Evolutionary conservation across 371 early-diverging fungal genomes (phyloP).

Genomic region (Lichtheimia corymbifera): DNA sequence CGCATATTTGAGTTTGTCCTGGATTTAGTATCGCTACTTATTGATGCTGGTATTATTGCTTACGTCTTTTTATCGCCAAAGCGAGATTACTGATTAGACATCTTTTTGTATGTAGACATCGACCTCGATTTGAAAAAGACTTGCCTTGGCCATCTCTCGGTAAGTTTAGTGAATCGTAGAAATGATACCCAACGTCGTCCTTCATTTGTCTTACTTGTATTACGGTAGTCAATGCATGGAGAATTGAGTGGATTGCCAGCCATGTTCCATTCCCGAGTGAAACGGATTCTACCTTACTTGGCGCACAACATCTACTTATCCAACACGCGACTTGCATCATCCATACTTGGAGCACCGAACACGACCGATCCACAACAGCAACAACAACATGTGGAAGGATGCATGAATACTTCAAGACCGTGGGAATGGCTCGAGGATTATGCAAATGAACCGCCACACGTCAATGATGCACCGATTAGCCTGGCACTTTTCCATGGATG

Average conservation of each 20-base stretch:
- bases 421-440: constrained; percentile 72
- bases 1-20: constrained; percentile 62
- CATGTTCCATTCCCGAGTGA: constrained; percentile 57
- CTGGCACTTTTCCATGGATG: constrained; percentile 38
- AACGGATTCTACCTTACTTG: constrained; percentile 60
- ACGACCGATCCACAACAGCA: constrained; percentile 39
- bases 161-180: constrained; percentile 14
- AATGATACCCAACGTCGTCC: background rate
- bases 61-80: too few species aligned
- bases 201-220: background rate
- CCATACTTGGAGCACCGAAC: constrained; percentile 10
- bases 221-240: constrained; percentile 32
- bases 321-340: constrained; percentile 28
- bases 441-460: constrained; percentile 44
- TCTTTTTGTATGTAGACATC: constrained; percentile 24
- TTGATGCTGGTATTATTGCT: constrained; percentile 48
- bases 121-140: constrained; percentile 37
- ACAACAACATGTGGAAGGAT: constrained; percentile 38
- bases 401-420: constrained; percentile 54
- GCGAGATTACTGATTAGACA: too few species aligned
- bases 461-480: constrained; percentile 51
- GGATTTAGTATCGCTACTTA: constrained; percentile 59
- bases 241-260: constrained; percentile 51
- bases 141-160: constrained; percentile 32
- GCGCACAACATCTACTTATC: constrained; percentile 61